Conservation (phyloP, 345 rosid genomes). For the Ceriops decandra region DNA sequence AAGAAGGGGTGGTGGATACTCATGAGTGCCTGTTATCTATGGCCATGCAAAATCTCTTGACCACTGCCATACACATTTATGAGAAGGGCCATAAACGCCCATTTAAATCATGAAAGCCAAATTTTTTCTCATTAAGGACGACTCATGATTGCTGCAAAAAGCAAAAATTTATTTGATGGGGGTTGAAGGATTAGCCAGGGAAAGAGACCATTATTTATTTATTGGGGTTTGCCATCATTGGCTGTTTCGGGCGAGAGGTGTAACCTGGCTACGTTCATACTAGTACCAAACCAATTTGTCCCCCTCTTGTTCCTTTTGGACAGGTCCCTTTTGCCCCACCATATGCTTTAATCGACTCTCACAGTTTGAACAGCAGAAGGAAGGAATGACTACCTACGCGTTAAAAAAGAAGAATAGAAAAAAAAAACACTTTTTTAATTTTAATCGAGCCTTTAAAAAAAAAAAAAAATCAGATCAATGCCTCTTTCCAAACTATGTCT, state of each 20-base stretch:
- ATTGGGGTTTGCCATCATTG: conserved; percentile 44
- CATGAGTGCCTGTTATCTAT: neutral
- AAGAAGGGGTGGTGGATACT: conserved; percentile 16
- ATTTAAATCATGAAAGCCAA: conserved; percentile 21
- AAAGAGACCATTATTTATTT: conserved; percentile 17
- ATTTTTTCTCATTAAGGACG: conserved; percentile 13
- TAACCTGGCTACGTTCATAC: conserved; percentile 9
- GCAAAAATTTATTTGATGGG: conserved; percentile 6
- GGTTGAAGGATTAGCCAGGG: conserved; percentile 6
- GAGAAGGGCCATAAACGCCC: neutral
- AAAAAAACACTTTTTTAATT: neutral
- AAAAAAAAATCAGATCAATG: no score
- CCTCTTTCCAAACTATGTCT: no score
- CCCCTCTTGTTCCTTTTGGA: neutral
- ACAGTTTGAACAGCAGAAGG: neutral
- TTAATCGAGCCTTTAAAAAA: neutral
- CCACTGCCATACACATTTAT: conserved; percentile 32
- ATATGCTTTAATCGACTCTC: neutral
- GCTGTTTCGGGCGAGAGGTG: conserved; percentile 25
- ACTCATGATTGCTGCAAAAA: conserved; percentile 17
- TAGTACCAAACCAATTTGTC: neutral
- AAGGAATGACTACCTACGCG: neutral
- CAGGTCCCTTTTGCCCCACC: conserved; percentile 9
- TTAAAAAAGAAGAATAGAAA: neutral
- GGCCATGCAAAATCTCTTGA: conserved; percentile 29